Evolutionary conservation across 169 alveolate species (phyloP).

Genomic region (Plasmodium sp.): DNA sequence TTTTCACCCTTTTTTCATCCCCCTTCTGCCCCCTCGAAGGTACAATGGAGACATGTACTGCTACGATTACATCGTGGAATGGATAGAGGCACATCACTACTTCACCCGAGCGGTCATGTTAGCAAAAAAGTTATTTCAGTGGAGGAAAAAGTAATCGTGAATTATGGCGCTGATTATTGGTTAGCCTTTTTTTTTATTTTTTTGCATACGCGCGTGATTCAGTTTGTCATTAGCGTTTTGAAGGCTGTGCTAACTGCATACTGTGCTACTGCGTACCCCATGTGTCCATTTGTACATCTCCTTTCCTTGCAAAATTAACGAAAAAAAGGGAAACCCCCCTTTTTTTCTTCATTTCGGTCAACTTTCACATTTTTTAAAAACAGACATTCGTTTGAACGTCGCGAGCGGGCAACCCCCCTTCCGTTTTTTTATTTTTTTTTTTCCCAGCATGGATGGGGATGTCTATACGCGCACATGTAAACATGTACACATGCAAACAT

Average conservation of each 20-base stretch:
- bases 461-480: neutral
- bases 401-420: neutral
- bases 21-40: neutral
- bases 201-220: neutral
- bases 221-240: neutral
- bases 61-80: constrained; percentile 69
- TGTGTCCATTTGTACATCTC: neutral
- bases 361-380: neutral
- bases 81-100: constrained; percentile 68
- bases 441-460: neutral
- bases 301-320: neutral
- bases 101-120: constrained; percentile 21
- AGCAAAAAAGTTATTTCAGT: constrained; percentile 9
- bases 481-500: neutral
- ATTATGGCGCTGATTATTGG: neutral
- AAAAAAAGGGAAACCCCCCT: neutral
- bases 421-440: constrained; percentile 3
- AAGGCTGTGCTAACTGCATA: neutral
- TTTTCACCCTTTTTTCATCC: neutral
- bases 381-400: neutral
- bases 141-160: neutral
- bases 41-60: constrained; percentile 72
- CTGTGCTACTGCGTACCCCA: neutral
- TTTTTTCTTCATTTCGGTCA: neutral
- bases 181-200: neutral